These are phyloP conservation scores for Houttuynia cordata DNA, from an alignment of 164 flowering plant species.

Conservation along the genomic window DNA sequence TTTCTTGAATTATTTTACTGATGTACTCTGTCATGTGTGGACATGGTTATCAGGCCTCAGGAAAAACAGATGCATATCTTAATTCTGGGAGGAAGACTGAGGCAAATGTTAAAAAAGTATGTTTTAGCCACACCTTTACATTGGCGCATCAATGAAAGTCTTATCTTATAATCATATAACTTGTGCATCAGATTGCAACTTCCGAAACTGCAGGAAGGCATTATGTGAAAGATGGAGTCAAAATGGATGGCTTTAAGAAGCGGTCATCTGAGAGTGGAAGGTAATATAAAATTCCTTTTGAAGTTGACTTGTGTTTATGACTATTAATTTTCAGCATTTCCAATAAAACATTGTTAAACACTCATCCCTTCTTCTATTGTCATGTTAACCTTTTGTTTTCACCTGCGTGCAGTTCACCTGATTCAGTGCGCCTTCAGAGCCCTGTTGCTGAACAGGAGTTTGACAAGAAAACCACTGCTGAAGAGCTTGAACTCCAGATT, in stretches of 20 bases:
- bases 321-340: too few species aligned
- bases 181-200: slow-evolving; percentile 67
- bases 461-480: slow-evolving; percentile 17
- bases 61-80: slow-evolving; percentile 62
- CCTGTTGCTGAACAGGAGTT: slow-evolving; percentile 23
- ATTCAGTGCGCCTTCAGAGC: slow-evolving; percentile 24
- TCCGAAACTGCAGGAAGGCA: slow-evolving; percentile 79
- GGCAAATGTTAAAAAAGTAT: slow-evolving; percentile 59
- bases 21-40: slow-evolving; percentile 5
- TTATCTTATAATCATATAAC: slow-evolving; percentile 8
- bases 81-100: slow-evolving; percentile 52
- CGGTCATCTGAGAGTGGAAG: slow-evolving; percentile 58
- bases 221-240: slow-evolving; percentile 52
- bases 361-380: not conserved
- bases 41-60: slow-evolving; percentile 44
- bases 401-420: slow-evolving; percentile 48
- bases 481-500: slow-evolving; percentile 25
- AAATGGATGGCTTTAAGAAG: slow-evolving; percentile 50
- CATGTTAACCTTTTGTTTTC: not conserved
- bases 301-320: too few species aligned
- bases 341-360: too few species aligned
- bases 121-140: slow-evolving; percentile 13
- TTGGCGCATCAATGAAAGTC: slow-evolving; percentile 1
- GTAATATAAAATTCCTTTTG: too few species aligned
- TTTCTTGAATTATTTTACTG: too few species aligned